Evolutionary conservation across 352 stramenopile species (phyloP).

Genomic region (Pythium diclinum): DNA sequence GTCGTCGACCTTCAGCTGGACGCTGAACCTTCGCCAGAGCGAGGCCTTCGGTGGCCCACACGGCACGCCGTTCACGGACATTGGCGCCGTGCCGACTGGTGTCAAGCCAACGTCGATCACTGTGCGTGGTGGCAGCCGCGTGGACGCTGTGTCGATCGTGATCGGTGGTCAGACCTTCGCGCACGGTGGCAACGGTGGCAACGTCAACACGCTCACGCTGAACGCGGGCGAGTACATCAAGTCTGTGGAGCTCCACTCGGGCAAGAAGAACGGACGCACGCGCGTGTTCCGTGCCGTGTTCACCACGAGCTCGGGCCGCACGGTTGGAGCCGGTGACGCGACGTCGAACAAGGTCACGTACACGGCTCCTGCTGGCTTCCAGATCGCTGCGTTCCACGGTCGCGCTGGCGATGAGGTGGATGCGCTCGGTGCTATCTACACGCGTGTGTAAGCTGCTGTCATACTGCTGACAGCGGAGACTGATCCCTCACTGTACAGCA

Average conservation of each 20-base stretch:
- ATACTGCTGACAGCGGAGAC: no score
- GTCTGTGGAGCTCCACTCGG: constrained; percentile 45
- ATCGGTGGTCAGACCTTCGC: constrained; percentile 23
- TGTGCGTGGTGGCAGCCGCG: constrained; percentile 29
- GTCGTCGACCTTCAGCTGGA: constrained; percentile 42
- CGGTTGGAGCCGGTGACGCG: constrained; percentile 31
- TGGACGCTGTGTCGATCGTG: constrained; percentile 43
- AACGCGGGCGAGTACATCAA: constrained; percentile 40
- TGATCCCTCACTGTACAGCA: no score
- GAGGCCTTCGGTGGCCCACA: constrained; percentile 39
- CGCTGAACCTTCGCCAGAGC: constrained; percentile 34
- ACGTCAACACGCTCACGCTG: constrained; percentile 34
- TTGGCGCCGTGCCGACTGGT: constrained; percentile 28
- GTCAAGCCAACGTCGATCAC: constrained; percentile 34
- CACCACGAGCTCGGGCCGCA: constrained; percentile 35
- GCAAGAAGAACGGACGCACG: constrained; percentile 36
- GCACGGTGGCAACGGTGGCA: constrained; percentile 42
- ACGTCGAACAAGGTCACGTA: constrained; percentile 29
- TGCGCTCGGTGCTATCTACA: constrained; percentile 45
- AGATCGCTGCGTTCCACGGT: constrained; percentile 51
- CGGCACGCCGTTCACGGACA: constrained; percentile 37
- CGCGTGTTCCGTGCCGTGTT: constrained; percentile 47
- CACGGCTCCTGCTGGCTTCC: constrained; percentile 37
- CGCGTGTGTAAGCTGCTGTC: constrained; percentile 16
- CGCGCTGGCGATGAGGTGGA: constrained; percentile 39